These are phyloP conservation scores for Stephanodiscus triporus DNA, from an alignment of 108 stramenopile genomes.

Conservation along the genomic window DNA sequence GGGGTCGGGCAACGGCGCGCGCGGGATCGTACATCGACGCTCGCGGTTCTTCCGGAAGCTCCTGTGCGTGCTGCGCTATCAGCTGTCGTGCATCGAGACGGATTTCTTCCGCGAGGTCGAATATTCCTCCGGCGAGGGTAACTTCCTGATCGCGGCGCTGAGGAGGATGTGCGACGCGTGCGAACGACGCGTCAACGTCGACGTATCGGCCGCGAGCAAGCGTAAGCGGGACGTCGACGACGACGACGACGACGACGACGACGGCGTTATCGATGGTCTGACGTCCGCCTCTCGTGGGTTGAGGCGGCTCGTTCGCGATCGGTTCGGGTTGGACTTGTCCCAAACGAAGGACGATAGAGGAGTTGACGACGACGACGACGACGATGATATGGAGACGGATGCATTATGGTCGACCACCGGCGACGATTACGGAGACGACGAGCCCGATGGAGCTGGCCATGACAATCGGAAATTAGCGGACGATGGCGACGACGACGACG, in stretches of 20 bases:
- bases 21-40: slow-evolving; percentile 13
- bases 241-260: background rate
- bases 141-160: slow-evolving; percentile 70
- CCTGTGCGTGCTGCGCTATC: slow-evolving; percentile 48
- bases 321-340: slow-evolving; percentile 32
- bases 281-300: slow-evolving; percentile 13
- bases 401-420: background rate
- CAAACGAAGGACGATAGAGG: slow-evolving; percentile 11
- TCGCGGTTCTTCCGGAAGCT: slow-evolving; percentile 49
- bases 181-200: background rate
- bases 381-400: slow-evolving; percentile 33
- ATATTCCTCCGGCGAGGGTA: slow-evolving; percentile 57
- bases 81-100: slow-evolving; percentile 67
- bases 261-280: slow-evolving; percentile 3
- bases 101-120: slow-evolving; percentile 82
- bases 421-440: background rate
- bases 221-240: slow-evolving; percentile 10
- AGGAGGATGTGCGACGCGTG: slow-evolving; percentile 33
- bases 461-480: background rate
- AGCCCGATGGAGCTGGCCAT: background rate
- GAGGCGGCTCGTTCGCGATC: slow-evolving; percentile 10
- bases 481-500: slow-evolving; percentile 5
- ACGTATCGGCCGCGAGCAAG: slow-evolving; percentile 4
- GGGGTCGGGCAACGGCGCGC: background rate
- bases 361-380: slow-evolving; percentile 1